These are phyloP conservation scores for Syzygium syzygioides DNA, from an alignment of 441 rosid species.

Conservation along the genomic window DNA sequence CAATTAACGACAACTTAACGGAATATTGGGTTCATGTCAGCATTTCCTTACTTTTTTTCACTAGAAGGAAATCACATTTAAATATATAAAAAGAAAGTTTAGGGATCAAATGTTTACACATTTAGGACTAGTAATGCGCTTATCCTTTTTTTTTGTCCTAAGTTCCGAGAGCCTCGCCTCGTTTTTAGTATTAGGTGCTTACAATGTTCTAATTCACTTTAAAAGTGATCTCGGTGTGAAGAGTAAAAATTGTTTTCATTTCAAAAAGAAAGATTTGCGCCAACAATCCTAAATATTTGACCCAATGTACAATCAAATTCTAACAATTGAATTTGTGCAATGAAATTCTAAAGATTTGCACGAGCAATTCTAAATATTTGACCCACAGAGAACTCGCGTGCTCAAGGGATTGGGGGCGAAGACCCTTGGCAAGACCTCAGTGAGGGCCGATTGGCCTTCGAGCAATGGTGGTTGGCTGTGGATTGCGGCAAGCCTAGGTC, in stretches of 20 bases:
- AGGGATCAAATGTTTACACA: not conserved
- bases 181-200: not conserved
- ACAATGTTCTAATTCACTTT: not conserved
- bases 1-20: not conserved
- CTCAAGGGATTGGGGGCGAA: not conserved
- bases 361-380: too few species aligned
- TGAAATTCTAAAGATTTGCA: too few species aligned
- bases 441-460: not conserved
- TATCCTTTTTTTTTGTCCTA: not conserved
- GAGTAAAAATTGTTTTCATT: not conserved
- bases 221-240: not conserved
- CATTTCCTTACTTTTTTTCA: not conserved
- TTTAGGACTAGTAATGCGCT: not conserved
- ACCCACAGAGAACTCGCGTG: too few species aligned
- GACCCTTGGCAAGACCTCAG: not conserved
- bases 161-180: not conserved
- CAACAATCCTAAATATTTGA: not conserved
- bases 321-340: not conserved
- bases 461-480: not conserved
- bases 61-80: not conserved
- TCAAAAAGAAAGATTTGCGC: not conserved
- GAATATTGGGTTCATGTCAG: not conserved
- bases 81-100: not conserved
- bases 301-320: not conserved
- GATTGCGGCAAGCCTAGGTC: not conserved